Evolutionary conservation across 2,329 filamentous ascomycete species (phyloP), one percentile per base, ranked within the genome.

Genomic region (Saccharata proteae): DNA sequence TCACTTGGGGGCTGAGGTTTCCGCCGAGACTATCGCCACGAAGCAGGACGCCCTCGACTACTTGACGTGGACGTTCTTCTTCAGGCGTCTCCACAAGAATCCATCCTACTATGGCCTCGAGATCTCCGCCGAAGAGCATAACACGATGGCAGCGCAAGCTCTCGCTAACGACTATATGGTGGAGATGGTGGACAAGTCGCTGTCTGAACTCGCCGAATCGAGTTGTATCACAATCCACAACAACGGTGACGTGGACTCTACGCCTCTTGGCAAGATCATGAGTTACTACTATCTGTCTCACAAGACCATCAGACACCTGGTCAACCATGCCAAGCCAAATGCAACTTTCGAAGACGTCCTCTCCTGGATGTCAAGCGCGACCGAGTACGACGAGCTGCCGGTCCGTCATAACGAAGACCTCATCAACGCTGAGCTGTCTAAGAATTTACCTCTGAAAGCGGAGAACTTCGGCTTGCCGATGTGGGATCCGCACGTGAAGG

Each of bases 11-110:
- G 90, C 90, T 37, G 90, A 98, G 59, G 77, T 96, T 5, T 93
- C 86, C 1, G 84, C 90, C 1, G 86, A 83, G 43, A 98, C 90
- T 1, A 82, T 98, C 30, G 65, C 79, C 18, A 93, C 85, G 6
- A 94, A 94, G 57, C 90, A 98, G 57, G 90, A 98, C 58, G 90
- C 90, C 1, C 69, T 98, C 4, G 92, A 98, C 56, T 98, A 98
- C 51, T 62, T 98, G 32, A 98, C 90, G 0, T 98, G 92, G 90
- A 98, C 92, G 1, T 98, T 98, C 64, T 98, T 98, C 71, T 98
- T 98, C 69, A 75, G 92, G 3, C 71, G 90, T 8, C 62, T 98
- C 22, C 90, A 98, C 64, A 98, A 98, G 65, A 98, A 98, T 46
- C 90, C 90, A 2, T 93, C 86, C 0, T 98, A 93, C 60, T 98